Base-by-base conservation (phyloP, 768 basidiomycete species). In the Kockovaella imperatae region DNA sequence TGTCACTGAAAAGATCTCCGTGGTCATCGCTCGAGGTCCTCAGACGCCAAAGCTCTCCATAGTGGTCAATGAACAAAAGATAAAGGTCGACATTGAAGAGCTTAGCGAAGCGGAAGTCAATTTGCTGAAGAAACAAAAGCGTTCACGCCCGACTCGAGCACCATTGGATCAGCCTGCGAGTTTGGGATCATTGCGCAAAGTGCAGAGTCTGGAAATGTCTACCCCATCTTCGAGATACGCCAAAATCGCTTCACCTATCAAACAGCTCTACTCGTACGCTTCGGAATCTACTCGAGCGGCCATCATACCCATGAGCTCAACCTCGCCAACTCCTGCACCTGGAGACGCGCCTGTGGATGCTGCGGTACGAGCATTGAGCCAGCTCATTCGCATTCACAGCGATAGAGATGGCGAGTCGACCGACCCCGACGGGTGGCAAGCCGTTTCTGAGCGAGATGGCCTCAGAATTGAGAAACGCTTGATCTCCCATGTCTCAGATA, bases 91-190 rank as follows among this genome's bases (percentile, higher is more conserved):
- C 60, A 77, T 84, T 24, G 90, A 95, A 64, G 88, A 91, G 47
- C 75, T 99, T 17, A 77, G 83, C 0, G 89, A 93, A 47, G 75
- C 78, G 21, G 91, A 97, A 70, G 80, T 91, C 59, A 88, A 91
- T 75, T 72, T 78, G 4, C 75, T 95, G 35, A 76, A 79, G 62
- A 86, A 83, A 70, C 80, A 81, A 75, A 96, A 91, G 72, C 80
- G 93, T 7, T 76, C 88, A 41, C 87, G 87, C 69, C 87, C 88
- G 3, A 74, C 75, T 3, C 80, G 93, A 28, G 82, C 91, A 43
- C 91, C 95, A 3, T 77, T 99, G 17, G 95, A 99, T 69, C 90
- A 91, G 57, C 91, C 90, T 11, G 52, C 69, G 0, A 60, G 64
- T 2, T 41, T 68, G 20, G 61, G 64, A 2, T 56, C 64, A 5